Evolutionary conservation across 2,329 filamentous ascomycete genomes (phyloP).

Genomic region (Paraphoma sp.): DNA sequence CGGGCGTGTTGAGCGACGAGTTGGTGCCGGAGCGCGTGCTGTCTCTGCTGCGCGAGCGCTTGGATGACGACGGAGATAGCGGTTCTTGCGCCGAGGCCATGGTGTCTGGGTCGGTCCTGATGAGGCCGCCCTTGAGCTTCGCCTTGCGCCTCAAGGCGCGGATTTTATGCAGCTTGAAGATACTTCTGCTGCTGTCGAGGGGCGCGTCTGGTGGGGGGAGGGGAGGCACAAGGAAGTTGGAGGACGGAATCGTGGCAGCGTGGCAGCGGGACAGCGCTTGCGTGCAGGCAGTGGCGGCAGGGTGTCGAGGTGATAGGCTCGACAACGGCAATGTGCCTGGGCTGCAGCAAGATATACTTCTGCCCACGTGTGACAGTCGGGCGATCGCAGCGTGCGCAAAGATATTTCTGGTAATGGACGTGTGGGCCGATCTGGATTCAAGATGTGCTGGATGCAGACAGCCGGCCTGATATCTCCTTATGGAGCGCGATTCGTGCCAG

Average conservation of each 20-base stretch:
- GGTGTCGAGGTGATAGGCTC: constrained; percentile 9
- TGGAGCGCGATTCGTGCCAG: background rate
- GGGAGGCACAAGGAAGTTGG: constrained; percentile 23
- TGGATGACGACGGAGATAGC: constrained; percentile 46
- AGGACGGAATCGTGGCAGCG: constrained; percentile 29
- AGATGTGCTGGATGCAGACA: background rate
- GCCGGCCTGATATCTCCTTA: background rate
- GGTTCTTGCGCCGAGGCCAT: constrained; percentile 38
- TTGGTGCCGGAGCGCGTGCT: constrained; percentile 40
- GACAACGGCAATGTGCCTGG: background rate
- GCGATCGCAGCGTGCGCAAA: constrained; percentile 2
- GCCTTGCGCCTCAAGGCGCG: constrained; percentile 49
- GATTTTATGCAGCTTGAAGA: constrained; percentile 49
- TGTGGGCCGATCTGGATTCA: background rate
- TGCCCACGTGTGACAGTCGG: constrained; percentile 15
- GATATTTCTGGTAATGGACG: constrained; percentile 6
- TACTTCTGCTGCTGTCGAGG: background rate
- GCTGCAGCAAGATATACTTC: constrained; percentile 1
- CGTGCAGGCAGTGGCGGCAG: constrained; percentile 19
- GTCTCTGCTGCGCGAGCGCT: constrained; percentile 49
- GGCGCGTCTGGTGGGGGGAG: constrained; percentile 10
- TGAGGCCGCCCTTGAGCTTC: constrained; percentile 39
- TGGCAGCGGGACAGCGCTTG: constrained; percentile 10
- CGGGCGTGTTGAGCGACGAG: constrained; percentile 33
- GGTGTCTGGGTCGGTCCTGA: constrained; percentile 28